Evolutionary conservation across 169 alveolate species (phyloP).

Genomic region (Theileria orientalis): DNA sequence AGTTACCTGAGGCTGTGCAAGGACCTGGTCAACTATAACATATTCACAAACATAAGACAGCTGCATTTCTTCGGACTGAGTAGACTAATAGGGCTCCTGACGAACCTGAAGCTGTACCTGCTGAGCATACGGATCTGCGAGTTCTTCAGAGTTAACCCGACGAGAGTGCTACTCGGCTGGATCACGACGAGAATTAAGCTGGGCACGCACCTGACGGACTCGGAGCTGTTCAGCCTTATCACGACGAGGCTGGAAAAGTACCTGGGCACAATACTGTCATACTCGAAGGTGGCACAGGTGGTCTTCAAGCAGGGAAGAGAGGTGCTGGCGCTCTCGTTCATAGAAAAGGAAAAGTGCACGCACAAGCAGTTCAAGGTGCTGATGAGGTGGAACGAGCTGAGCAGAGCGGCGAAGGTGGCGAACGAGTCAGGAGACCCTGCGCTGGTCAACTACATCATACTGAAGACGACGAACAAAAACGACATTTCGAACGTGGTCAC

Average conservation of each 20-base stretch:
- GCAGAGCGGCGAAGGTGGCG: conserved; percentile 42
- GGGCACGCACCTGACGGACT: conserved; percentile 50
- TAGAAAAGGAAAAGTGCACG: conserved; percentile 34
- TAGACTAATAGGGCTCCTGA: conserved; percentile 21
- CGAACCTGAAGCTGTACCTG: conserved; percentile 28
- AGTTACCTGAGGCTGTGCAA: background rate
- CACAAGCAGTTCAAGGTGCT: conserved; percentile 22
- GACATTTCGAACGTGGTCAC: conserved; percentile 22
- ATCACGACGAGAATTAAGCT: conserved; percentile 43
- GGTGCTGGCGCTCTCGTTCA: conserved; percentile 31
- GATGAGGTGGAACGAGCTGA: conserved; percentile 42
- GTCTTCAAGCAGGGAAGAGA: conserved; percentile 26
- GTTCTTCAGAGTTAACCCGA: conserved; percentile 33
- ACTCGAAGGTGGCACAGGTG: conserved; percentile 38
- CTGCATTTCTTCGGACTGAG: conserved; percentile 30
- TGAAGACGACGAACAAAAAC: conserved; percentile 11
- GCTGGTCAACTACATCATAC: conserved; percentile 22
- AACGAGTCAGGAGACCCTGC: conserved; percentile 48
- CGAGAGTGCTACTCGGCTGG: conserved; percentile 37
- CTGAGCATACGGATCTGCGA: conserved; percentile 34
- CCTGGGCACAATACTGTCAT: conserved; percentile 46
- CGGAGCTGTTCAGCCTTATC: conserved; percentile 33
- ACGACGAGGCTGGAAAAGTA: conserved; percentile 28
- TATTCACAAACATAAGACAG: conserved; percentile 34
- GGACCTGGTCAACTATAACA: background rate